Base-by-base conservation (phyloP, 345 rosid species). In the Salix koriyanagi region DNA sequence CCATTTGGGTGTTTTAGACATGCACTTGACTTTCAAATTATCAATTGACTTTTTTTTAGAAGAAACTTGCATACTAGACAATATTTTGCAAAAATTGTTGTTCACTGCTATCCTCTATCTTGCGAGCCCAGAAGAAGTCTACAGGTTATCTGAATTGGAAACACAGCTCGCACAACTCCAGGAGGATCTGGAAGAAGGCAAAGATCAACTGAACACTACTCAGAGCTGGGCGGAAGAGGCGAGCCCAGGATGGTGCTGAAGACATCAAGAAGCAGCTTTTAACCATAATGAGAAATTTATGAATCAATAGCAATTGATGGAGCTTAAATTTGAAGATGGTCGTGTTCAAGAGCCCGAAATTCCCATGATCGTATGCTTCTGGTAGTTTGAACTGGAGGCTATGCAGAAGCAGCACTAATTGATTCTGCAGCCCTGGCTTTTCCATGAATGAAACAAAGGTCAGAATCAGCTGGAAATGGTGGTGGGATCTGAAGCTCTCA, bases 361-460 rank as follows among this genome's bases (percentile, higher is more conserved):
- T 93, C 96, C 30, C 91, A 87, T 14, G 98, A 93, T 69, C 86
- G 94, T 67, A n/a, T n/a, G n/a, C n/a, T n/a, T n/a, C n/a, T 92
- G 96, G 98, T 88, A 93, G 72, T 91, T 94, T 25, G 97, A 93
- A 76, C 91, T 96, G 9, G 96, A 93, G 85, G 94, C 98, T 39
- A 79, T 92, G 81, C 96, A 87, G 80, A 90, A 90, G 81, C 94
- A 91, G 62, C 90, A 93, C 52, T 78, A 3, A 86, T 89, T 87
- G 95, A 96, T 81, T 86, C 96, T 1, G 86, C 93, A 65, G 93
- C 93, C 71, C 77, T 96, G 72, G 86, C 88, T 70, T 90, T 36
- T 87, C 96, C 60, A 81, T 92, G 89, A 92, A 84, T 81, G 99
- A 96, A 83, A 90, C 91, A 93, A 81, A 89, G 83, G 77, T 95